A percentile compares a stretch with the other conserved stretches of the same genome.
These are phyloP conservation scores for Paralagenidium karlingii DNA, from an alignment of 352 stramenopile species.

Conservation along the genomic window DNA sequence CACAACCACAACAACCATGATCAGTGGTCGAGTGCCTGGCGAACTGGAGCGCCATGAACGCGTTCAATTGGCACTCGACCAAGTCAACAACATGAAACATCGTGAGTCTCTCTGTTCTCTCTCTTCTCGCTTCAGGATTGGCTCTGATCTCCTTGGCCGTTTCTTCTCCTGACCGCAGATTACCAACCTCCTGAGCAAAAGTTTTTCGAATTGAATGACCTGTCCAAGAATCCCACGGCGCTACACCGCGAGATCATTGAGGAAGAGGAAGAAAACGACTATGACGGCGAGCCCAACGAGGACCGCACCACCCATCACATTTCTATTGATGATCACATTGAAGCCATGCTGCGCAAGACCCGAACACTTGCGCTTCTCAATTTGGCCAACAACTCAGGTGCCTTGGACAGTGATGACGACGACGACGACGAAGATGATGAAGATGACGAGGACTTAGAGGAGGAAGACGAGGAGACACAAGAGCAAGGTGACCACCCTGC, in stretches of 20 bases:
- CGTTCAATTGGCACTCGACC: constrained; percentile 45
- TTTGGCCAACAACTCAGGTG: constrained; percentile 61
- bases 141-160: background rate
- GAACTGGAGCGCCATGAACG: constrained; percentile 43
- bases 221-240: background rate
- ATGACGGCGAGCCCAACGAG: constrained; percentile 2
- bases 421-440: constrained; percentile 22
- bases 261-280: constrained; percentile 1
- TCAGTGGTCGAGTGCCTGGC: no score
- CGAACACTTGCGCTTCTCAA: constrained; percentile 54
- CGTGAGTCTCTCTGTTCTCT: constrained; percentile 13
- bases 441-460: constrained; percentile 13
- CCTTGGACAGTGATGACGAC: constrained; percentile 32
- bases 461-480: constrained; percentile 2
- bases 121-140: background rate
- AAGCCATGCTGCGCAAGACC: constrained; percentile 45
- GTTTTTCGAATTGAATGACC: constrained; percentile 10
- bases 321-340: constrained; percentile 56
- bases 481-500: background rate
- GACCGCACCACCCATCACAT: constrained; percentile 5
- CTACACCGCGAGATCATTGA: background rate
- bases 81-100: constrained; percentile 57
- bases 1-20: no score
- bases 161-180: constrained; percentile 10
- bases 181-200: constrained; percentile 22